Percentiles rank a stretch among this genome's conserved stretches.
phyloP scores from a whole-genome alignment of 2,329 filamentous ascomycete genomes.

The Phialophora macrospora region DNA sequence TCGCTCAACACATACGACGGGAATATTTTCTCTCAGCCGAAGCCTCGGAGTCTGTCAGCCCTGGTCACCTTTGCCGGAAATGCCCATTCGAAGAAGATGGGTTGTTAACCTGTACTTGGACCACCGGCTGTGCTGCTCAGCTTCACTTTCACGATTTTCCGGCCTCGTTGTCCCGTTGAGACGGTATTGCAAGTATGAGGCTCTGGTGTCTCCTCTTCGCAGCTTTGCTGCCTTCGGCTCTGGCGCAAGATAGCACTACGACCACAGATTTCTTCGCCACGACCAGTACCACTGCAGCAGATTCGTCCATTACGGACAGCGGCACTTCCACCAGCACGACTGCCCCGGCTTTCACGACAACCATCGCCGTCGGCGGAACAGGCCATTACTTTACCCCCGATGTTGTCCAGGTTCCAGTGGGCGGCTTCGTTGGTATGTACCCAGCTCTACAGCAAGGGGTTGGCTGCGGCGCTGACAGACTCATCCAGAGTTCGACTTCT shows the following conservation, averaged over 20 bases:
- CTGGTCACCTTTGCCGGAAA: neutral
- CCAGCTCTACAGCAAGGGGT: neutral
- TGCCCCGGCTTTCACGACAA: conserved; percentile 32
- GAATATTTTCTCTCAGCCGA: neutral
- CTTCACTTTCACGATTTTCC: neutral
- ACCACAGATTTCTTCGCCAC: conserved; percentile 7
- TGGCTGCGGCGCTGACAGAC: neutral
- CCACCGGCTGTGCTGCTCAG: neutral
- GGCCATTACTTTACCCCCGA: conserved; percentile 37
- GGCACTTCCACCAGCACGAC: conserved; percentile 13
- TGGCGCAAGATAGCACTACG: conserved; percentile 20
- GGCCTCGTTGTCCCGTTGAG: neutral
- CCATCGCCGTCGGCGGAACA: conserved; percentile 29
- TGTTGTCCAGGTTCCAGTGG: conserved; percentile 33
- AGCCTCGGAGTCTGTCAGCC: neutral
- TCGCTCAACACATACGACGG: neutral
- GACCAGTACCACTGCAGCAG: neutral
- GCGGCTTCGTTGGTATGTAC: conserved; percentile 27
- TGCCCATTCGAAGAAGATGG: neutral
- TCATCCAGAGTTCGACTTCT: conserved; percentile 59
- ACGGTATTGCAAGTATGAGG: conserved; percentile 2
- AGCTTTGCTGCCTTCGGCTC: conserved; percentile 10
- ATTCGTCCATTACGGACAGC: conserved; percentile 7
- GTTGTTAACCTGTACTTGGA: neutral
- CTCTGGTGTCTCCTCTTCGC: conserved; percentile 3